phyloP scores from a whole-genome alignment of 2,329 filamentous ascomycete species.

The Chrysosporium queenslandicum region DNA sequence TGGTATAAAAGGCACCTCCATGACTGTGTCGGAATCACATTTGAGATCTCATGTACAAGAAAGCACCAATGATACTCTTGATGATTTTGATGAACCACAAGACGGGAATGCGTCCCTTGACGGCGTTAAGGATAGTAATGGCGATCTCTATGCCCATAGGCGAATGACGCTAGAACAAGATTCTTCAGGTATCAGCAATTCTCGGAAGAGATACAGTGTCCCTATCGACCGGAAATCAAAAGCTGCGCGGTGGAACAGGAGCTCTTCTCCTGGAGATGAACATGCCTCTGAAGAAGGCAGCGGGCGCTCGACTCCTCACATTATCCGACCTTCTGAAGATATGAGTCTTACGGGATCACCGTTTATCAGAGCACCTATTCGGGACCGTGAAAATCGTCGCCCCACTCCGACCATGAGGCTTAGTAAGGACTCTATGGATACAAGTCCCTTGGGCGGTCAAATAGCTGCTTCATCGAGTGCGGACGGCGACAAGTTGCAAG shows the following conservation, averaged over 20 bases:
- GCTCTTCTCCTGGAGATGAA: slow-evolving; percentile 23
- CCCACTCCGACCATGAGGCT: slow-evolving; percentile 5
- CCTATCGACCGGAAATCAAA: slow-evolving; percentile 24
- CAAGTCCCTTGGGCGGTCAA: background rate
- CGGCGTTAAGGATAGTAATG: too few relatives aligned
- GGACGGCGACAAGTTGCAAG: background rate
- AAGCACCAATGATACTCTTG: background rate
- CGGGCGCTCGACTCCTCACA: slow-evolving; percentile 20
- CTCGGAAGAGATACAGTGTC: slow-evolving; percentile 29
- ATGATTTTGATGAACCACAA: background rate
- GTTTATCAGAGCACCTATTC: slow-evolving; percentile 37
- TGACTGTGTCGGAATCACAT: background rate
- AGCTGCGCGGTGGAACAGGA: slow-evolving; percentile 24
- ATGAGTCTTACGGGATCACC: slow-evolving; percentile 41
- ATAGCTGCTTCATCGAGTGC: background rate
- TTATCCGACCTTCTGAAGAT: slow-evolving; percentile 23
- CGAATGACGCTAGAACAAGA: background rate
- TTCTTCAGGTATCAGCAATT: slow-evolving; percentile 8
- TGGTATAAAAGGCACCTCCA: background rate
- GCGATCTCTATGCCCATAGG: background rate
- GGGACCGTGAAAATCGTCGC: slow-evolving; percentile 17
- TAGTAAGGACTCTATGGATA: slow-evolving; percentile 3
- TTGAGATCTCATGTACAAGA: background rate
- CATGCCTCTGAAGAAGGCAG: slow-evolving; percentile 19
- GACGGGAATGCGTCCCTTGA: background rate